Conservation (phyloP, 306 rosid species). For the Corylus americana region DNA sequence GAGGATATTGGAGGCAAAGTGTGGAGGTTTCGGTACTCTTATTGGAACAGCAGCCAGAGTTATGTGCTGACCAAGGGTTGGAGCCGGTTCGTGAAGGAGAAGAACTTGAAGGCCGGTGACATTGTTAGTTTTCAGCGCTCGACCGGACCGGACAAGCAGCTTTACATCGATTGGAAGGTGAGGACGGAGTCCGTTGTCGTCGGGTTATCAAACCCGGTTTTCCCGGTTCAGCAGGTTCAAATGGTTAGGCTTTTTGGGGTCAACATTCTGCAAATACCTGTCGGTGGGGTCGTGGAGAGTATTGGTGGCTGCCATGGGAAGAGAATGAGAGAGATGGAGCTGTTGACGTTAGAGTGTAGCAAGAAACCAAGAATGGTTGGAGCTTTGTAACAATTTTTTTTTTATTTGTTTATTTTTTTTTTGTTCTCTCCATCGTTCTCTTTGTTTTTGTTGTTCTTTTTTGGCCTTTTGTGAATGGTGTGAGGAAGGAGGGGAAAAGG, state of each 20-base stretch:
- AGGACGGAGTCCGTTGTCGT: slow-evolving; percentile 28
- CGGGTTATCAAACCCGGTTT: slow-evolving; percentile 31
- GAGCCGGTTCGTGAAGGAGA: slow-evolving; percentile 98
- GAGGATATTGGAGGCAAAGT: slow-evolving; percentile 94
- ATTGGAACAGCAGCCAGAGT: slow-evolving; percentile 98
- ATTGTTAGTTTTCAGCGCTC: slow-evolving; percentile 72
- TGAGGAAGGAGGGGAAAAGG: not conserved
- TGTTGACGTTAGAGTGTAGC: slow-evolving; percentile 60
- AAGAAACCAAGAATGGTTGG: slow-evolving; percentile 87
- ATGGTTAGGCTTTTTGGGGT: slow-evolving; percentile 91
- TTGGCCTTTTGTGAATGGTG: slow-evolving; percentile 42
- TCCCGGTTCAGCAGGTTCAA: slow-evolving; percentile 61
- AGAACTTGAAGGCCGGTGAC: slow-evolving; percentile 86
- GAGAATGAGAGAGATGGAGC: slow-evolving; percentile 64
- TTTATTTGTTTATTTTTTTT: too few relatives aligned
- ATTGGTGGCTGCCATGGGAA: slow-evolving; percentile 60
- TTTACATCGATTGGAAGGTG: slow-evolving; percentile 71
- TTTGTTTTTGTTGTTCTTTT: not conserved
- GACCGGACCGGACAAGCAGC: slow-evolving; percentile 71
- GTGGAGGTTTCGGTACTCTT: slow-evolving; percentile 94
- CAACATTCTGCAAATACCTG: slow-evolving; percentile 69
- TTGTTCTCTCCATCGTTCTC: not conserved
- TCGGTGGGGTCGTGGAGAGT: slow-evolving; percentile 19
- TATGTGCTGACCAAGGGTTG: slow-evolving; percentile 93
- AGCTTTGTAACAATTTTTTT: slow-evolving; percentile 69